Base-by-base conservation (phyloP, 129 eudicot species). In the Artemisia annua region DNA sequence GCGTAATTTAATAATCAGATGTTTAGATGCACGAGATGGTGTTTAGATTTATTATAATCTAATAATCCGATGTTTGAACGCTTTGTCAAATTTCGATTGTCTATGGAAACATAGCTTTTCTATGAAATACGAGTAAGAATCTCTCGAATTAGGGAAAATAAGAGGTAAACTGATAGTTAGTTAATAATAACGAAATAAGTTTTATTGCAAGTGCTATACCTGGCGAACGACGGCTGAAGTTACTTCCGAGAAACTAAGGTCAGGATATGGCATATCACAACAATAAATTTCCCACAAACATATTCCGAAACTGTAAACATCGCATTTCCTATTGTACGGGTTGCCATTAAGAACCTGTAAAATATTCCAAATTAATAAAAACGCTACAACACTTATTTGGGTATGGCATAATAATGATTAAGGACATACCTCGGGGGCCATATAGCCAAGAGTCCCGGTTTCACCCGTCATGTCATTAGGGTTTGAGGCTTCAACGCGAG, bases 381-480 rank as follows among this genome's bases (percentile, higher is more conserved):
- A 30, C 3, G 4, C 48, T 3, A 32, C 24, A 26, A 60, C 63
- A 17, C 11, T 7, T 66, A 62, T 30, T 12, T 24, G 28, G 59
- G 13, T 70, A 0, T 44, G 46, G 71, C 17, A 43, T 12, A 24
- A 24, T 53, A 17, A 56, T 18, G 8, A 69, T 48, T 39, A 26
- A 11, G 49, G 44, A 24, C 60, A 61, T 87, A 89, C 98, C 95
- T 89, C 98, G 1, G 98, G 98, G 54, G 98, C 98, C 98, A 92
- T 92, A 78, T 92, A 92, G 15, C 98, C 98, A 30, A 92, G 96
- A 52, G 96, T 92, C 43, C 98, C 98, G 6, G 96, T 92, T 87
- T 92, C 98, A 10, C 98, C 98, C 3, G 98, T 92, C 98, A 92
- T 92, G 83, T 92, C 98, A 85, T 88, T 83, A 53, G 98, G 98